Percentiles rank a stretch among this genome's conserved stretches.
Evolutionary conservation across 2,329 filamentous ascomycete genomes (phyloP).

Genomic region (Trichophyton rubrum): DNA sequence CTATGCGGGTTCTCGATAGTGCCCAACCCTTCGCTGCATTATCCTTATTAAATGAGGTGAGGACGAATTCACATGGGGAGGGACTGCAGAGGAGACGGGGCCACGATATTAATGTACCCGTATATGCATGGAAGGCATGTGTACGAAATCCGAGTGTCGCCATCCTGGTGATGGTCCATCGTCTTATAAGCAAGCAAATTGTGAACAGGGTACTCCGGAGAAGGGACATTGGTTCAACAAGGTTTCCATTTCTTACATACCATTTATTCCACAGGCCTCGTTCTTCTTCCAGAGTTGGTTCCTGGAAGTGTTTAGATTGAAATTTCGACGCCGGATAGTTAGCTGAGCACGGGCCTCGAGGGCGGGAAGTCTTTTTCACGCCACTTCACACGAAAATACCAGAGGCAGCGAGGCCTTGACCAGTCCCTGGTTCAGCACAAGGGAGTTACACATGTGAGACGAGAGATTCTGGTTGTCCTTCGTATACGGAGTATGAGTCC

Average conservation of each 20-base stretch:
- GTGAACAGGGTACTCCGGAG: not conserved
- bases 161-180: not conserved
- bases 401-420: not conserved
- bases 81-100: not conserved
- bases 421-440: not conserved
- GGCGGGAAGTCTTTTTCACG: slow-evolving; percentile 2
- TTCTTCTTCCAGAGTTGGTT: not conserved
- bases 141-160: not conserved
- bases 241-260: not conserved
- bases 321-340: not conserved
- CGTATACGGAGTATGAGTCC: not conserved
- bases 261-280: not conserved
- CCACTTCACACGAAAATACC: not conserved
- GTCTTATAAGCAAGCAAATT: not conserved
- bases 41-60: not conserved
- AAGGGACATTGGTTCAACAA: not conserved
- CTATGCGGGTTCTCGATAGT: not conserved
- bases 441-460: slow-evolving; percentile 2
- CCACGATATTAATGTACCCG: not conserved
- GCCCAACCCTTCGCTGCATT: not conserved
- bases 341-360: slow-evolving; percentile 1
- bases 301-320: not conserved
- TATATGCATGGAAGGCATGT: not conserved
- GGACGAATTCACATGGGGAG: not conserved
- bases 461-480: not conserved